Evolutionary conservation across 441 rosid genomes (phyloP), one percentile per base, ranked within the genome.

Genomic region (Breynia disticha): DNA sequence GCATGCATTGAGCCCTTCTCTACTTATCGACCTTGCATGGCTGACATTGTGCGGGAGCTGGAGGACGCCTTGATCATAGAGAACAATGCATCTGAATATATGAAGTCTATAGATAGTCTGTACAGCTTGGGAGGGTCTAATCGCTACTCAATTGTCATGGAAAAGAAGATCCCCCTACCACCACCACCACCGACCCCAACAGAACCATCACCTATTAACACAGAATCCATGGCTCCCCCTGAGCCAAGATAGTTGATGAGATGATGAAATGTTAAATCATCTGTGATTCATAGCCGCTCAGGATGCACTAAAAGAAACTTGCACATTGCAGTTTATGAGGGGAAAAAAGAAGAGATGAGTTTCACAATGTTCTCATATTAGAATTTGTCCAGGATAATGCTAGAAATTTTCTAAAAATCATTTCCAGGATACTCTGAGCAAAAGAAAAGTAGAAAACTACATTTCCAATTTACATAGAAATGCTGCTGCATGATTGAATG

Each of bases 61-160:
- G 89, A 82, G 65, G 89, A 85, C 60, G 87, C 87, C 45, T 60
- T 85, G 71, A 80, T 85, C 50, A 82, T 85, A 65, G 89, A 85
- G 67, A 82, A 76, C 87, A 85, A 85, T 69, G 94, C 87, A 38
- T 85, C 94, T 0, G 94, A 85, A 64, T 82, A 85, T 60, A 77
- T 82, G 83, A 82, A 69, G 69, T 85, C 94, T 61, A 77, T 80
- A 22, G 94, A 85, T 77, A 85, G 87, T 74, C 52, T 78, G 14
- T 82, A 80, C 71, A 85, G 94, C 70, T 50, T 76, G 19, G 81
- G 80, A 52, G 87, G 87, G 19, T 85, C 94, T 22, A 77, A 74
- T 58, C 81, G 87, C 55, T 77, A 59, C 79, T 68, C 94, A 4
- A 71, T 72, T n/a, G 61, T 63, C 50, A 60, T 59, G 1, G 88